A percentile compares a stretch with the other conserved stretches of the same genome.
These are phyloP conservation scores for Batkoa obscura DNA, from an alignment of 371 early-diverging fungal species.

Conservation along the genomic window DNA sequence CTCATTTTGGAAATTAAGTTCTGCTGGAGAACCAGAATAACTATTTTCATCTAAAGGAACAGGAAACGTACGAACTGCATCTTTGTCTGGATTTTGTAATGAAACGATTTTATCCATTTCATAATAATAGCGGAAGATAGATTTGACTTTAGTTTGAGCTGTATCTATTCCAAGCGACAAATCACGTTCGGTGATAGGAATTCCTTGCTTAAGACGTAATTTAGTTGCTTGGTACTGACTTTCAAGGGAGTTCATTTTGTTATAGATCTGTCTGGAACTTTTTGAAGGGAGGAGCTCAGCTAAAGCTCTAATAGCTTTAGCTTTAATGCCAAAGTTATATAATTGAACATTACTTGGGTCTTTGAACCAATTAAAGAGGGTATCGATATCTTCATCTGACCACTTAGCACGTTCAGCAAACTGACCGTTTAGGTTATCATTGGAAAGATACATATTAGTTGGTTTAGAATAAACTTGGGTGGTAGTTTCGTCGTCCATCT, in stretches of 20 bases:
- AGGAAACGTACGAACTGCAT: too few relatives aligned
- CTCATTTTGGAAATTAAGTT: too few relatives aligned
- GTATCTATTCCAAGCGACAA: background rate
- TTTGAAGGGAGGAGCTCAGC: background rate
- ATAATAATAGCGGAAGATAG: slow-evolving; percentile 1
- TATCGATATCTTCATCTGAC: background rate
- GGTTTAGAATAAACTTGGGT: too few relatives aligned
- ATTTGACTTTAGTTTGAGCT: slow-evolving; percentile 1
- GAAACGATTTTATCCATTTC: background rate
- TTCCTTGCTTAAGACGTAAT: background rate
- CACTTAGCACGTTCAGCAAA: background rate
- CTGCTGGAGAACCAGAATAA: too few relatives aligned
- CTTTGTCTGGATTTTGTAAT: too few relatives aligned
- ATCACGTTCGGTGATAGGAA: slow-evolving; percentile 2
- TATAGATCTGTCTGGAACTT: background rate
- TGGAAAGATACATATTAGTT: too few relatives aligned
- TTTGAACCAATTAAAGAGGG: background rate
- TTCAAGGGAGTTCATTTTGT: background rate
- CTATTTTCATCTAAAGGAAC: too few relatives aligned
- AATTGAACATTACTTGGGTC: background rate
- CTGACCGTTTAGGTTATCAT: too few relatives aligned
- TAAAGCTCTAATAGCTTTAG: slow-evolving; percentile 15
- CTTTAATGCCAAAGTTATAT: slow-evolving; percentile 9
- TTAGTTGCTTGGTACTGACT: background rate
- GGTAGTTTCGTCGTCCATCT: too few relatives aligned